phyloP scores from a whole-genome alignment of 169 alveolate genomes.

The Cryptosporidium meleagridis region DNA sequence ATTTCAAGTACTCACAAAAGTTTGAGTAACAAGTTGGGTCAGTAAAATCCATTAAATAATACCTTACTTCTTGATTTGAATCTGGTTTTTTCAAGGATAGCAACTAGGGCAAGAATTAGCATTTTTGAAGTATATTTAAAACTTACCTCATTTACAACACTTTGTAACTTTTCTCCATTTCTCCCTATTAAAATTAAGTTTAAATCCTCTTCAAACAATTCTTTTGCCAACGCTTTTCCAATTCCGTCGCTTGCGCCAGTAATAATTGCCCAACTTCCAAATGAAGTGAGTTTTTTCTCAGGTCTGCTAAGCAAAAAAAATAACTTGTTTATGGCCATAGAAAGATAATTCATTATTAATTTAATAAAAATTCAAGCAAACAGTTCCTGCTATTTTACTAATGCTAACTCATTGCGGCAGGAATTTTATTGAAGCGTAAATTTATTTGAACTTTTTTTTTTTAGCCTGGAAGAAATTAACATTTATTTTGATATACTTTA shows the following conservation, averaged over 20 bases:
- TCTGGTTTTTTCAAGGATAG: background rate
- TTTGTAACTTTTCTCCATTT: constrained; percentile 46
- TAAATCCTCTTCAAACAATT: constrained; percentile 76
- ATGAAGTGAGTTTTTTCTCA: constrained; percentile 67
- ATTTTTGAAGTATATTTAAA: background rate
- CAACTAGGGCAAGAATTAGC: background rate
- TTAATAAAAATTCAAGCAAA: background rate
- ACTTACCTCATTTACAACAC: constrained; percentile 33
- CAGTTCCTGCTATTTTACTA: background rate
- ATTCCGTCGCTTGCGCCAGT: constrained; percentile 88
- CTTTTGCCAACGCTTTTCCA: constrained; percentile 82
- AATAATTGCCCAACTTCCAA: constrained; percentile 83
- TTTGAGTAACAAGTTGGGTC: constrained; percentile 11
- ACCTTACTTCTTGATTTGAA: constrained; percentile 43
- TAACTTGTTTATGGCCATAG: background rate
- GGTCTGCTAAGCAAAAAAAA: background rate
- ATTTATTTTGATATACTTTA: background rate
- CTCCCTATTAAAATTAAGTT: constrained; percentile 73
- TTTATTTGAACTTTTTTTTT: background rate
- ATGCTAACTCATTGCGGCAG: constrained; percentile 22
- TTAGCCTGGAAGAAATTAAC: background rate
- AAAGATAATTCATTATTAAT: constrained; percentile 23
- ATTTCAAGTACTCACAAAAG: background rate
- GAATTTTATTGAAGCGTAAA: background rate
- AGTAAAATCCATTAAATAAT: constrained; percentile 40